Base-by-base conservation (phyloP, 148 eudicot species). In the Amaranthus cruentus region DNA sequence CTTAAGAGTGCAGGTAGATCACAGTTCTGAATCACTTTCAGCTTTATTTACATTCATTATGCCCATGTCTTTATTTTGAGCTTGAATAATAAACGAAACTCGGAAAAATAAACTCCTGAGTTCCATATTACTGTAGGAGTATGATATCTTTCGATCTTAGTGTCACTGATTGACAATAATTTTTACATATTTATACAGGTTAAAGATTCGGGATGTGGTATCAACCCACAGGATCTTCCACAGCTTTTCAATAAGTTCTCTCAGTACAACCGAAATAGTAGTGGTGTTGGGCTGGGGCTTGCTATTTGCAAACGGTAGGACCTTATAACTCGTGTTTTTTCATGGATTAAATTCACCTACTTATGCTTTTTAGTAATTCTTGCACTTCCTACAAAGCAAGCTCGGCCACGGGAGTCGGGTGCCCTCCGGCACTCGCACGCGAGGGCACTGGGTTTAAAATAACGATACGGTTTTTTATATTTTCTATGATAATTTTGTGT, bases 151-250 rank as follows among this genome's bases (percentile, higher is more conserved):
- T 51, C 57, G 12, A 48, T 47, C 9, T 3, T 18, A 6, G 38
- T 57, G 4, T 13, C 43, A 9, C 63, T 62, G 8, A 44, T 69
- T 55, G 62, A 9, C 11, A 18, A 14, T 14, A 57, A 48, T 14
- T 59, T 6, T 18, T 42, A 2, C 55, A 28, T 44, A 15, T 60
- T 54, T 62, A 66, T 76, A 72, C 84, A 94, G 98, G 91, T 94
- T 65, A 91, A 86, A 84, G 98, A 94, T 81, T 83, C 96, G 54
- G 98, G 98, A 1, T 89, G 95, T 74, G 97, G 98, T 42, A 83
- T 94, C 49, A 85, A 54, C 74, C 84, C 91, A 9, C 91, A 87
- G 80, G 98, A 94, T 10, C 80, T 91, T 66, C 88, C 93, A 0
- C 73, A 59, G 12, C 75, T 91, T 60, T 94, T 94, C 77, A 88